Evolutionary conservation across 495 filamentous ascomycete species (phyloP), one percentile per base, ranked within the genome.

Genomic region (Penicillium coffeae): DNA sequence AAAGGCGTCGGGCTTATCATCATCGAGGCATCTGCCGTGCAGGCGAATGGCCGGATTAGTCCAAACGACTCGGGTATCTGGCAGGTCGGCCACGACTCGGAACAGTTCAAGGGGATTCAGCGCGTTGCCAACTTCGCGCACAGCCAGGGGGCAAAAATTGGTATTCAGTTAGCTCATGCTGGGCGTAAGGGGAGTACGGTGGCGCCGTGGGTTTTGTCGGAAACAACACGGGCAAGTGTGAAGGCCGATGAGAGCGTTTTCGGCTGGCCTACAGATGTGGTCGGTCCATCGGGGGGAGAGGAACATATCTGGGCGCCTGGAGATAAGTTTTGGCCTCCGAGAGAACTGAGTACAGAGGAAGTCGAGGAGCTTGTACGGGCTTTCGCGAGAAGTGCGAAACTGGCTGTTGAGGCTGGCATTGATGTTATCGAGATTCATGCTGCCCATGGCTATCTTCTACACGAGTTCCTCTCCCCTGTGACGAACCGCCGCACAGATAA

Each of bases 161-260:
- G 77, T 12, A 82, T 91, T 51, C 87, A 91, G 65, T 74, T 91
- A 9, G 82, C 70, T 3, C 87, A 91, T 57, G 85, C 86, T 16
- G 87, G 87, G 12, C 76, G 87, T 36, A 91, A 91, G 64, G 85
- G 79, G 1, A 83, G 79, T 54, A 81, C 74, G 0, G 58, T 81
- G 1, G 72, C 82, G 0, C 85, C 85, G 0, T 89, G 83, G 84
- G 38, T 84, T 13, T 66, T 60, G 4, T 51, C 44, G 0, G 44
- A 61, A 21, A 46, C 44, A 3, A 64, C 63, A 0, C 51, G 51
- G 20, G 56, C 52, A 39, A 67, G 69, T 21, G 59, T 80, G 8
- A 73, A 73, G 9, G 70, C 77, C 0, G 67, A 72, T 8, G 66
- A 74, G 42, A 66, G 74, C n/a, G 78, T 78, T 13, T 75, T 75